Conservation (phyloP, 179 eudicot species). For the Silene vulgaris region DNA sequence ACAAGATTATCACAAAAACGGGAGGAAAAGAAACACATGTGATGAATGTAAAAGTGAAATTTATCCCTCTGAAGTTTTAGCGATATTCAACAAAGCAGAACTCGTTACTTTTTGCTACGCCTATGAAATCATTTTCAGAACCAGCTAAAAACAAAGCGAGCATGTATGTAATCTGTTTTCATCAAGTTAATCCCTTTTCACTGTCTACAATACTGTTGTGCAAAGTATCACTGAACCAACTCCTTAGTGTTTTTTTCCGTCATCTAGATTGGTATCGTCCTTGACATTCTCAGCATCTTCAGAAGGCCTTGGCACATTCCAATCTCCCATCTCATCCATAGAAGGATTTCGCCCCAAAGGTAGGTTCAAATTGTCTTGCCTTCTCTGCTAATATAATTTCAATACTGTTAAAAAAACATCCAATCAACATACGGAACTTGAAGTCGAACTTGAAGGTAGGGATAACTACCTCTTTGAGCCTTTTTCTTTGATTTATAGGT, state of each 20-base stretch:
- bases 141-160: conserved; percentile 1
- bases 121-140: not conserved
- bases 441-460: not conserved
- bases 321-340: conserved; percentile 44
- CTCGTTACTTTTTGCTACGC: not conserved
- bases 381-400: conserved; percentile 28
- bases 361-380: conserved; percentile 33
- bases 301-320: conserved; percentile 42
- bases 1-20: not conserved
- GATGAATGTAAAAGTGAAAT: not conserved
- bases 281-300: conserved; percentile 36
- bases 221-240: not conserved
- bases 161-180: not conserved
- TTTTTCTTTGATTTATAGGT: conserved; percentile 9
- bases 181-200: not conserved
- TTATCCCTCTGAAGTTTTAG: not conserved
- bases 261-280: conserved; percentile 37
- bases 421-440: not conserved
- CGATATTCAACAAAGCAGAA: not conserved
- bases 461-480: conserved; percentile 37
- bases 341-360: conserved; percentile 43
- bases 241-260: conserved; percentile 27
- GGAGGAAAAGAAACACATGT: not conserved
- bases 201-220: conserved; percentile 6
- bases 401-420: conserved; percentile 11